Percentiles rank a stretch among this genome's conserved stretches.
phyloP scores from a whole-genome alignment of 208 protist genomes.

The Wallacemonas sp. region DNA sequence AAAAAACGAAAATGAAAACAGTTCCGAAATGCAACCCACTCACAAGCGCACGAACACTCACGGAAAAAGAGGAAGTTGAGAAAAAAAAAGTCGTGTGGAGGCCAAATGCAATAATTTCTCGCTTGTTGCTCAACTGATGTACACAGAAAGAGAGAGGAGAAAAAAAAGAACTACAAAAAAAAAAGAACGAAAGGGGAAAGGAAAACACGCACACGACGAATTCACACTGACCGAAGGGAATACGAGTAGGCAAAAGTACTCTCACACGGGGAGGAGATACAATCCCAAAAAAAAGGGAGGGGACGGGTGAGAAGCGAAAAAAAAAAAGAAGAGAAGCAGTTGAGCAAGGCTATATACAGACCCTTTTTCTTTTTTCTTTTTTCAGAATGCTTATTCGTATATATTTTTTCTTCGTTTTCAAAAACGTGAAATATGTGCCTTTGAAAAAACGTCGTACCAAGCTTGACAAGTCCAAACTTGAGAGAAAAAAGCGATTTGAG shows the following conservation, averaged over 20 bases:
- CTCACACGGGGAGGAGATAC: too few species aligned
- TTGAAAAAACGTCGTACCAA: too few species aligned
- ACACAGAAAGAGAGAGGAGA: constrained; percentile 5
- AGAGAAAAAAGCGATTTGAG: constrained; percentile 11
- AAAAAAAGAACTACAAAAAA: constrained; percentile 15
- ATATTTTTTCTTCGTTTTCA: too few species aligned
- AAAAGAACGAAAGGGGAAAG: constrained; percentile 4
- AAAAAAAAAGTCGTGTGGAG: constrained; percentile 16
- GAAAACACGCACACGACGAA: background rate
- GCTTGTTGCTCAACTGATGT: background rate
- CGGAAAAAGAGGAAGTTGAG: background rate
- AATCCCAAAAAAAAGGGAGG: too few species aligned
- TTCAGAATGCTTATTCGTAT: too few species aligned
- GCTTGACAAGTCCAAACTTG: background rate
- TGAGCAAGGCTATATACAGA: background rate
- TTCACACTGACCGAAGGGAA: background rate
- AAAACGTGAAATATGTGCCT: too few species aligned
- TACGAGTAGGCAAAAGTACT: too few species aligned
- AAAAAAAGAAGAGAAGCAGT: background rate
- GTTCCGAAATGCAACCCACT: too few species aligned
- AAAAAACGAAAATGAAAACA: too few species aligned
- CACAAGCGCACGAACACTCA: too few species aligned
- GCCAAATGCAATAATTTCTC: too few species aligned
- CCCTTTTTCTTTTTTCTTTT: too few species aligned
- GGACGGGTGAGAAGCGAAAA: background rate